These are phyloP conservation scores for Plenodomus biglobosus DNA, from an alignment of 2,329 filamentous ascomycete species.

Conservation along the genomic window DNA sequence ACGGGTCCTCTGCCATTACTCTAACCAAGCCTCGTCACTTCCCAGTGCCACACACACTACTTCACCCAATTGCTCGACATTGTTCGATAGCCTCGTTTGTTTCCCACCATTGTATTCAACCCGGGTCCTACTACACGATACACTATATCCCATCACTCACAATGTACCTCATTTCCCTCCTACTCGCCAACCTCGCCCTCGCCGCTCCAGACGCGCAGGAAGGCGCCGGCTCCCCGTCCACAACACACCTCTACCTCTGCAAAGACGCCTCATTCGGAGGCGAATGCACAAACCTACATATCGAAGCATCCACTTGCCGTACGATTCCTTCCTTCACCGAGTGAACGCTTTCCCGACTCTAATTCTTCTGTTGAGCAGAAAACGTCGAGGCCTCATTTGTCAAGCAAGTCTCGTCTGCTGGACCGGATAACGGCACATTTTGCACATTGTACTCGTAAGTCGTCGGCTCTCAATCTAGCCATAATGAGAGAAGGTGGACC, in stretches of 20 bases:
- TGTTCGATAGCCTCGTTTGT: too few relatives aligned
- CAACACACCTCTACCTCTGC: constrained; percentile 24
- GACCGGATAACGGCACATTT: constrained; percentile 25
- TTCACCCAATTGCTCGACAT: too few relatives aligned
- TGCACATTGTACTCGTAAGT: constrained; percentile 26
- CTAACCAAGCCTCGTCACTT: not conserved
- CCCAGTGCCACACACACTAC: too few relatives aligned
- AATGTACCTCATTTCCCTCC: not conserved
- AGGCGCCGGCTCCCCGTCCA: not conserved
- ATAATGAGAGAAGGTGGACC: not conserved
- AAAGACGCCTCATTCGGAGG: constrained; percentile 17
- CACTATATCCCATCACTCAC: not conserved
- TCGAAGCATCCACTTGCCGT: constrained; percentile 15
- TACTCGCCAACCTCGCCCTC: not conserved
- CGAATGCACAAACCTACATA: constrained; percentile 18
- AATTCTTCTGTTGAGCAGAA: constrained; percentile 4
- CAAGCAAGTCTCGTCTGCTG: constrained; percentile 20
- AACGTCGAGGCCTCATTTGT: constrained; percentile 12
- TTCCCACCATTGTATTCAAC: too few relatives aligned
- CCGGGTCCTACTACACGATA: not conserved
- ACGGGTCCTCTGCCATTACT: not conserved
- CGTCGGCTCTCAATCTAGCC: not conserved
- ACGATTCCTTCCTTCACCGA: not conserved
- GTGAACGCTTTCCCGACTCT: not conserved
- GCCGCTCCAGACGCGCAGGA: not conserved